Base-by-base conservation (phyloP, 2,329 filamentous ascomycete species). In the Stenocarpella maydis region DNA sequence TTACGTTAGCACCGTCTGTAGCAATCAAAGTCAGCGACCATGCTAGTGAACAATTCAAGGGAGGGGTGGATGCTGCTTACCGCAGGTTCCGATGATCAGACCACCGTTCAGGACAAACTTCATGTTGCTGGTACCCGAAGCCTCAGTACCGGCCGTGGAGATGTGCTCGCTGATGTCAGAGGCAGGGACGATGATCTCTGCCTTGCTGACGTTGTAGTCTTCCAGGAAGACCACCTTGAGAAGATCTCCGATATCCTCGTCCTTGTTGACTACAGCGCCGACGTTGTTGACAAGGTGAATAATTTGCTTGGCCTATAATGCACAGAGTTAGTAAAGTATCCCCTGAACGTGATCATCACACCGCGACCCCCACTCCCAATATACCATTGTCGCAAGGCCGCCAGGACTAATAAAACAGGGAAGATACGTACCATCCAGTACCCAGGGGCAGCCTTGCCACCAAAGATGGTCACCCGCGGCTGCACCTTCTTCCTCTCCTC, bases 201-300 rank as follows among this genome's bases (percentile, higher is more conserved):
- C 96, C 85, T 99, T 99, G 88, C 94, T 97, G 77, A 99, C 96
- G 74, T 99, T 99, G 88, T 99, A 99, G 82, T 99, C 96, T 78
- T 97, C 94, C 66, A 99, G 82, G 85, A 98, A 99, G 77, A 99
- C 90, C 65, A 99, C 96, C 86, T 99, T 99, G 78, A 99, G 87
- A 37, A 97, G 86, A 77, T 98, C 95, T 39, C 95, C 95, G 77
- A 98, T 91, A 41, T 98, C 96, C 52, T 89, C 85, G 76, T 99
- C 96, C 49, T 93, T 92, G 84, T 99, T 99, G 74, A 99, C 91
- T 3, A 98, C 92, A 19, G 89, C 83, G 4, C 94, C 94, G 31
- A 98, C 96, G 71, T 90, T 91, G 84, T 98, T 98, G 85, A 99
- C 91, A 69, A 99, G 88, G 78, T 98, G 95, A 75, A 99, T 99